Evolutionary conservation across 2,329 filamentous ascomycete genomes (phyloP), one percentile per base, ranked within the genome.

Genomic region (Arachnopeziza araneosa): DNA sequence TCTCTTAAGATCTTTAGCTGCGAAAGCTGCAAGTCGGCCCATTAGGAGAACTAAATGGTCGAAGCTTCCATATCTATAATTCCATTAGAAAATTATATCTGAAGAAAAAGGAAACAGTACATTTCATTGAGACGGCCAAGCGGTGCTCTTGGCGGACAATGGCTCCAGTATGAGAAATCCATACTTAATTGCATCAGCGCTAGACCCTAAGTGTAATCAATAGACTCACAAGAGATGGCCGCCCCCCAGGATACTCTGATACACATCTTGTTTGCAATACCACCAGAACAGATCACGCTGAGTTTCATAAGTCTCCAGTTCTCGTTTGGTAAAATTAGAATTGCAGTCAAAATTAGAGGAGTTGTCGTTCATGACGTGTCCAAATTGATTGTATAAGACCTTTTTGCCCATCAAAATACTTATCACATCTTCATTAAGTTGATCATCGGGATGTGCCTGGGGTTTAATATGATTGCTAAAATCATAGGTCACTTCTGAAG

Each of bases 211-310:
- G n/a, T 12, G 7, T 53, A 4, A 14, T 21, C 22, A 10, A n/a
- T 23, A 51, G 14, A 82, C 91, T 81, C 78, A 96, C 91, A 97
- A 87, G 53, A 96, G 78, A 63, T 83, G 83, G 50, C 93, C 93
- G 9, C 91, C 93, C 66, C 93, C 95, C 24, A 98, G 78, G 62
- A 97, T 84, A 71, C 90, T 92, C 73, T 97, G 93, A 67, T 93
- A 96, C 9, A 90, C 85, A 72, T 98, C 95, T 79, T 97, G 95
- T 74, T 96, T 96, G 68, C 84, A 88, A 72, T 93, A 97, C 90
- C 92, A 97, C 93, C 93, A 99, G 71, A 89, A 96, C 5, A 98
- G 76, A 74, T 98, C 95, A 64, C 89, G 85, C 49, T 95, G 80
- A 19, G 89, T 87, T 69, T 95, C 89, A 69, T 90, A 96, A 50